These are phyloP conservation scores for Penicillium flavigenum DNA, from an alignment of 495 filamentous ascomycete species.

Conservation along the genomic window DNA sequence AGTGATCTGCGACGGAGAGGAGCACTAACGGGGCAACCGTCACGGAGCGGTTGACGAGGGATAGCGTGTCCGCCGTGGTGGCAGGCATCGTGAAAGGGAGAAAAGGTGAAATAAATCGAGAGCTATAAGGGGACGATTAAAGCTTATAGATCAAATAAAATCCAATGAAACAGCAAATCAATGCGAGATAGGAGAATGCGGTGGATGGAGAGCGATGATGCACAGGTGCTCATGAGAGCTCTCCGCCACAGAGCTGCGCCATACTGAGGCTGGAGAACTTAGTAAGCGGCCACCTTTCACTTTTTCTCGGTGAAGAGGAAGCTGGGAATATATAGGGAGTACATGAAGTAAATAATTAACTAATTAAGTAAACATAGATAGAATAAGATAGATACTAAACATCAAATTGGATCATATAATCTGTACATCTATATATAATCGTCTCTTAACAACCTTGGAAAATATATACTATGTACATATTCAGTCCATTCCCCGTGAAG, in stretches of 20 bases:
- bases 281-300: constrained; percentile 15
- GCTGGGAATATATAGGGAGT: neutral
- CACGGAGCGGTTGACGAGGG: constrained; percentile 86
- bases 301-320: neutral
- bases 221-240: constrained; percentile 27
- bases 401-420: neutral
- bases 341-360: neutral
- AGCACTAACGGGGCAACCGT: constrained; percentile 97
- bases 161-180: constrained; percentile 7
- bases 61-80: constrained; percentile 92
- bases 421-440: neutral
- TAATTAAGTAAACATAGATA: neutral
- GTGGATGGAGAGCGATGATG: constrained; percentile 28
- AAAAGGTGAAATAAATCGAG: constrained; percentile 11
- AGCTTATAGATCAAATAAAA: constrained; percentile 5
- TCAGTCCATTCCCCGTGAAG: constrained; percentile 1
- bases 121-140: neutral
- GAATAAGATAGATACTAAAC: neutral
- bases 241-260: constrained; percentile 23
- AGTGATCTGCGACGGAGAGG: constrained; percentile 97
- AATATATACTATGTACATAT: neutral
- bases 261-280: constrained; percentile 23
- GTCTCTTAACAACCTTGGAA: neutral
- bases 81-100: constrained; percentile 68
- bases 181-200: constrained; percentile 10